phyloP scores from a whole-genome alignment of 2,329 filamentous ascomycete genomes.

The Cladosporium sp. region DNA sequence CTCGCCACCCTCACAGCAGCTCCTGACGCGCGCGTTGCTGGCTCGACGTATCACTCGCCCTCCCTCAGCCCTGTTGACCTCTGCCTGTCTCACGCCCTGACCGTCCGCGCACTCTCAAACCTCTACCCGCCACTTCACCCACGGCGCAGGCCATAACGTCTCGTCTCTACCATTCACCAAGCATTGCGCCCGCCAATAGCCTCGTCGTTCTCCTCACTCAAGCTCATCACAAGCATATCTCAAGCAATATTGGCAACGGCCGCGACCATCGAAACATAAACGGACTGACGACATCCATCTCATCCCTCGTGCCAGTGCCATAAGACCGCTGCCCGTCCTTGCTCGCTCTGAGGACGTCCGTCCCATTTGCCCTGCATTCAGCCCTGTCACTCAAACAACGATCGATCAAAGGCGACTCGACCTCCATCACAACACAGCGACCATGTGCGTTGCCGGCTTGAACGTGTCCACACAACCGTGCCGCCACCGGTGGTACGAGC shows the following conservation, averaged over 20 bases:
- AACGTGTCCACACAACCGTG: slow-evolving; percentile 51
- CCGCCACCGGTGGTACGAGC: slow-evolving; percentile 54
- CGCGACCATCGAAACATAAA: background rate
- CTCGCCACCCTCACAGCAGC: background rate
- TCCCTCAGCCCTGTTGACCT: background rate
- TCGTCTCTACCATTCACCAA: slow-evolving; percentile 13
- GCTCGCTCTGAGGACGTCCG: slow-evolving; percentile 7
- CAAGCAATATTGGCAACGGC: slow-evolving; percentile 22
- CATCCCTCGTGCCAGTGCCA: background rate
- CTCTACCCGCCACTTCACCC: slow-evolving; percentile 2
- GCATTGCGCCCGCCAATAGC: slow-evolving; percentile 10
- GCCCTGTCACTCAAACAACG: background rate
- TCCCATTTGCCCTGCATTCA: slow-evolving; percentile 13
- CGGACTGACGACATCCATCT: slow-evolving; percentile 15
- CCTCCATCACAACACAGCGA: slow-evolving; percentile 22
- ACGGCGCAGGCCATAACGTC: background rate
- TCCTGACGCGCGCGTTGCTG: background rate
- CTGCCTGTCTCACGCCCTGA: slow-evolving; percentile 14
- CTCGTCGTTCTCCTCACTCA: background rate
- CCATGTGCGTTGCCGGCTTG: slow-evolving; percentile 54
- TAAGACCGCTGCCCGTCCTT: slow-evolving; percentile 11
- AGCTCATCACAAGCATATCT: slow-evolving; percentile 19
- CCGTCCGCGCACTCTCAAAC: slow-evolving; percentile 14
- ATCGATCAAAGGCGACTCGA: background rate
- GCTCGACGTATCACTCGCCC: background rate